phyloP scores from a whole-genome alignment of 352 stramenopile species.

The Pythium chondricola region DNA sequence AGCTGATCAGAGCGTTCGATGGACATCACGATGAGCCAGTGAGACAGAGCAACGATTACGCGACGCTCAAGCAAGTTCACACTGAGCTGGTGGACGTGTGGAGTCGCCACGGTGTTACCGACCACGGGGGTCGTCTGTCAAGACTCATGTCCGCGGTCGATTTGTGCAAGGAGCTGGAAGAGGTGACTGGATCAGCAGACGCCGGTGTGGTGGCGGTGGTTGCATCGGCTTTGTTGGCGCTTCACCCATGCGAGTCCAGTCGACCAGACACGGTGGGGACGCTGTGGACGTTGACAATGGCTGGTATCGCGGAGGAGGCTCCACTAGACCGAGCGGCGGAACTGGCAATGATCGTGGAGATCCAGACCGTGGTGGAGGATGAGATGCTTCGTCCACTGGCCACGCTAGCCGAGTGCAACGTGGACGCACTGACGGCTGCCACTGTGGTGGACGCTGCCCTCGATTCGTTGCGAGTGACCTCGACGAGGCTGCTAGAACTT shows the following conservation, averaged over 20 bases:
- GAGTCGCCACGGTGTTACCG: background rate
- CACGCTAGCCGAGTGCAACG: background rate
- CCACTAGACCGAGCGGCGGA: background rate
- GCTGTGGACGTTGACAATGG: conserved; percentile 4
- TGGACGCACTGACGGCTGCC: background rate
- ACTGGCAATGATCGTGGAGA: conserved; percentile 1
- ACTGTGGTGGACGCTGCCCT: background rate
- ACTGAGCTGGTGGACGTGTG: conserved; percentile 1
- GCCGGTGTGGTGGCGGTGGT: background rate
- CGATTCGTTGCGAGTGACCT: too few relatives aligned
- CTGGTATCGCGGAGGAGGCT: conserved; percentile 1
- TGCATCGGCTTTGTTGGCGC: background rate
- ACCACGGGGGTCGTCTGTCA: background rate
- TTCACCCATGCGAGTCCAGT: background rate
- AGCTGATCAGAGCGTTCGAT: background rate
- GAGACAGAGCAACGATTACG: background rate
- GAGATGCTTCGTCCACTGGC: background rate
- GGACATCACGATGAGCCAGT: background rate
- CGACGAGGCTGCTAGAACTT: too few relatives aligned
- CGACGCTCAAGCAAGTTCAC: background rate
- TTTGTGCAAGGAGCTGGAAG: background rate
- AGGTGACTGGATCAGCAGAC: background rate
- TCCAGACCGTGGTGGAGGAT: background rate
- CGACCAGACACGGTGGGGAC: background rate
- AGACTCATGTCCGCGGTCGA: too few relatives aligned